These are phyloP conservation scores for Fusarium verrucosum DNA, from an alignment of 2,329 filamentous ascomycete species.

Conservation along the genomic window DNA sequence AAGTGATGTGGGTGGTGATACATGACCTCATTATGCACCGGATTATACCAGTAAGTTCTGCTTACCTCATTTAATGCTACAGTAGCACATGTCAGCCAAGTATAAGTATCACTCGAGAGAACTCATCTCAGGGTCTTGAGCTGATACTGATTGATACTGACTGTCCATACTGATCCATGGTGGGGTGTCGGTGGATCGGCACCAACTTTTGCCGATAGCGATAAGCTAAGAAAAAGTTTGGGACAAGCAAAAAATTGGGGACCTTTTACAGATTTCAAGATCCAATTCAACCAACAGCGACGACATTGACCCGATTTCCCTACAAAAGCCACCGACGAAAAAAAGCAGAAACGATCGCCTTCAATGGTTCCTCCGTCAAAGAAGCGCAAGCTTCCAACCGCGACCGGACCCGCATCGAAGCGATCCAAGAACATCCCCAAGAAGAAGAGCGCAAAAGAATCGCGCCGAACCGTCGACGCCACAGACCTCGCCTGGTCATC, in stretches of 20 bases:
- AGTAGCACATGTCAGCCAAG: neutral
- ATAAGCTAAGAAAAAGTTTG: conserved; percentile 25
- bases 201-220: conserved; percentile 37
- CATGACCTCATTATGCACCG: neutral
- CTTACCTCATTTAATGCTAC: neutral
- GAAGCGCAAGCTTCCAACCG: conserved; percentile 52
- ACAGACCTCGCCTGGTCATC: conserved; percentile 69
- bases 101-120: conserved; percentile 1
- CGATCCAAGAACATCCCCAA: conserved; percentile 48
- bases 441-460: conserved; percentile 45
- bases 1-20: neutral
- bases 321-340: neutral
- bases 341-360: conserved; percentile 7
- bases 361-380: conserved; percentile 49
- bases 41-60: neutral
- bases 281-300: conserved; percentile 21
- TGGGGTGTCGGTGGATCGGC: conserved; percentile 37
- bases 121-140: neutral
- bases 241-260: conserved; percentile 33
- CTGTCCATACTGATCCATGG: too few relatives aligned
- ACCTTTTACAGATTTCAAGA: conserved; percentile 20
- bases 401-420: conserved; percentile 49
- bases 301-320: neutral
- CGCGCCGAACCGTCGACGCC: conserved; percentile 52
- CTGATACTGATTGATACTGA: too few relatives aligned